These are phyloP conservation scores for Furcasterigmium furcatum DNA, from an alignment of 2,329 filamentous ascomycete genomes.

Conservation along the genomic window DNA sequence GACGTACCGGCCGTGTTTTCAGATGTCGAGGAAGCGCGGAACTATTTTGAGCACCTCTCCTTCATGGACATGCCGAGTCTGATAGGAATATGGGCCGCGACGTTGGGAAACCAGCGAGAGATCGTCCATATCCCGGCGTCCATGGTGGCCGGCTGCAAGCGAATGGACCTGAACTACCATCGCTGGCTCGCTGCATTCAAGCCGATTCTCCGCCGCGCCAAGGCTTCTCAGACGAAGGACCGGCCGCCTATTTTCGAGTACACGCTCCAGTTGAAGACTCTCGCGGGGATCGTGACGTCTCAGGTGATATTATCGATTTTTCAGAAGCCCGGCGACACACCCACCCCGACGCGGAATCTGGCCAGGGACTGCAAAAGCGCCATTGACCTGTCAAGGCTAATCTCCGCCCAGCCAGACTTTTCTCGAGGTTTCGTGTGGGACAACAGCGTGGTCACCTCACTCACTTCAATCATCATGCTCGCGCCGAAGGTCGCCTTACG, in stretches of 20 bases:
- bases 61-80: neutral
- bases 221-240: neutral
- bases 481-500: neutral
- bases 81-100: neutral
- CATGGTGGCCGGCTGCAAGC: neutral
- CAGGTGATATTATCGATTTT: neutral
- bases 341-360: neutral
- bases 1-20: neutral
- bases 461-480: neutral
- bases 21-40: neutral
- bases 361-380: neutral
- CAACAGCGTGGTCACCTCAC: neutral
- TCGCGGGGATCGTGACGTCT: neutral
- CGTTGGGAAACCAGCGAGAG: neutral
- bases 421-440: neutral
- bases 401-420: neutral
- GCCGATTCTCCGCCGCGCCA: neutral
- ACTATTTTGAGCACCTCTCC: neutral
- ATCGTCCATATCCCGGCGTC: neutral
- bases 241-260: neutral
- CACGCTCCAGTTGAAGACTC: neutral
- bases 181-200: neutral
- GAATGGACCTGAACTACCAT: neutral
- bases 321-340: neutral
- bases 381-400: neutral